A percentile compares a stretch with the other conserved stretches of the same genome.
These are phyloP conservation scores for Lentinula boryana DNA, from an alignment of 768 basidiomycete species.

Conservation along the genomic window DNA sequence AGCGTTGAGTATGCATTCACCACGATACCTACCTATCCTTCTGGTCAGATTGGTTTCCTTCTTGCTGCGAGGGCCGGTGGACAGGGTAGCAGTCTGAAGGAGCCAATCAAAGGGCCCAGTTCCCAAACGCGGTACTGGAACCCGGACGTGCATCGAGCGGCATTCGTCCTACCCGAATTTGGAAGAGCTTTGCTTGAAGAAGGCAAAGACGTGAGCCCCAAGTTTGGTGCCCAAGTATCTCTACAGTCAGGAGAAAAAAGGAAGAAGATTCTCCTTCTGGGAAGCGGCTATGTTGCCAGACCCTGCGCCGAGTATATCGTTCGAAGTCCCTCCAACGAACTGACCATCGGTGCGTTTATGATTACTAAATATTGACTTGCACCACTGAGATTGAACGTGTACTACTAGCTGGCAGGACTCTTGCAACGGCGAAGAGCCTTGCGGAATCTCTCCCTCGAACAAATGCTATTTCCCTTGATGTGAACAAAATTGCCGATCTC, in stretches of 20 bases:
- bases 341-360: slow-evolving; percentile 69
- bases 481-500: slow-evolving; percentile 60
- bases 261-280: slow-evolving; percentile 80
- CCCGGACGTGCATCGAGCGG: slow-evolving; percentile 66
- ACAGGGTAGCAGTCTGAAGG: slow-evolving; percentile 52
- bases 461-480: slow-evolving; percentile 78
- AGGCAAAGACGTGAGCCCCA: slow-evolving; percentile 61
- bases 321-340: slow-evolving; percentile 69
- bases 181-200: slow-evolving; percentile 71
- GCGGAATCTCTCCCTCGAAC: slow-evolving; percentile 63
- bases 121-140: slow-evolving; percentile 81
- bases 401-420: slow-evolving; percentile 75
- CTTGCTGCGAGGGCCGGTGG: slow-evolving; percentile 74
- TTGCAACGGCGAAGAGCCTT: slow-evolving; percentile 68
- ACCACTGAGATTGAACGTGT: neutral
- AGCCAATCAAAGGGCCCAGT: slow-evolving; percentile 62
- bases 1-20: slow-evolving; percentile 88
- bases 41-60: slow-evolving; percentile 96
- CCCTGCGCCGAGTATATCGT: slow-evolving; percentile 96
- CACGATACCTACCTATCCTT: slow-evolving; percentile 96
- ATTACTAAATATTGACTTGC: neutral
- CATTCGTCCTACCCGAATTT: slow-evolving; percentile 94
- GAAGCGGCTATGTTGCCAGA: slow-evolving; percentile 91
- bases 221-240: slow-evolving; percentile 62
- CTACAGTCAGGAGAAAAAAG: slow-evolving; percentile 38